These are phyloP conservation scores for Nidula niveotomentosa DNA, from an alignment of 1,284 basidiomycete species.

Conservation along the genomic window DNA sequence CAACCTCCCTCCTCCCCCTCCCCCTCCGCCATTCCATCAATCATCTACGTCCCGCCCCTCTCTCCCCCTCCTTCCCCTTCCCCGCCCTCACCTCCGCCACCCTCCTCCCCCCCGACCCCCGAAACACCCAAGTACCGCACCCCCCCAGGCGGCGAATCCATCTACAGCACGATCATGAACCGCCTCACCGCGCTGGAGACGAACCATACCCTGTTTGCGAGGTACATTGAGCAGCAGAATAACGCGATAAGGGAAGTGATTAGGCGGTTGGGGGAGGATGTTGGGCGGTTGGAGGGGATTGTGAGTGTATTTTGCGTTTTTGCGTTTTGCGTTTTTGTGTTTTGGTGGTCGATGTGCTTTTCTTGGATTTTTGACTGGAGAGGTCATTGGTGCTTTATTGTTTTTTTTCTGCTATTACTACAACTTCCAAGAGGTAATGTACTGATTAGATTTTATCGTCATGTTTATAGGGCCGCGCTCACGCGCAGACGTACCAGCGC, in stretches of 20 bases:
- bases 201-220: constrained; percentile 85
- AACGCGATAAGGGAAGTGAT: constrained; percentile 77
- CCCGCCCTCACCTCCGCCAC: constrained; percentile 5
- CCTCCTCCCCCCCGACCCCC: constrained; percentile 1
- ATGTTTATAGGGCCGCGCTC: constrained; percentile 55
- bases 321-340: too few relatives aligned
- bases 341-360: too few relatives aligned
- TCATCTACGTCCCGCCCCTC: constrained; percentile 2
- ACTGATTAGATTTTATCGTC: neutral
- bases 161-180: constrained; percentile 97
- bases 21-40: neutral
- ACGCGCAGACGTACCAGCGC: constrained; percentile 65
- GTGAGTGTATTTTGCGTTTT: constrained; percentile 43
- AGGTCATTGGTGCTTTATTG: too few relatives aligned
- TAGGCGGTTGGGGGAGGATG: constrained; percentile 77
- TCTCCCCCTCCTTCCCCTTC: constrained; percentile 3
- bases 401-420: too few relatives aligned
- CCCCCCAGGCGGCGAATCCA: constrained; percentile 78
- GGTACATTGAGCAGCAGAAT: constrained; percentile 92
- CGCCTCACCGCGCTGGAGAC: constrained; percentile 84
- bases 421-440: too few relatives aligned
- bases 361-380: too few relatives aligned
- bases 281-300: constrained; percentile 74
- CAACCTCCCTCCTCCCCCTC: neutral
- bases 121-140: neutral